phyloP scores from a whole-genome alignment of 805 yeast species.

The Nematodospora valgi region DNA sequence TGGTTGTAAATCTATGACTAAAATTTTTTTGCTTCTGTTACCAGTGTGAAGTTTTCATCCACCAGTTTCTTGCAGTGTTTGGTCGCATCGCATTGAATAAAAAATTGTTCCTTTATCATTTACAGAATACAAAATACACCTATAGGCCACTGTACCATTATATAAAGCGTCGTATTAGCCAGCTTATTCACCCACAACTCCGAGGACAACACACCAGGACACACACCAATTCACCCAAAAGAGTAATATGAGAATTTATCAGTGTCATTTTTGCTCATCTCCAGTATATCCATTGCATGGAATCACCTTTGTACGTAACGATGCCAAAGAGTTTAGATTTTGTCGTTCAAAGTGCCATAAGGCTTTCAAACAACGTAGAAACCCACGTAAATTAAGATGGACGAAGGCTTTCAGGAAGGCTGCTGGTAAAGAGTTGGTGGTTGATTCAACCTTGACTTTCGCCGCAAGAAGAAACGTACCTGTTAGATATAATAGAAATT shows the following conservation, averaged over 20 bases:
- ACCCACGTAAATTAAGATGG: conserved; percentile 97
- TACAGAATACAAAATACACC: too few relatives aligned
- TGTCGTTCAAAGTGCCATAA: conserved; percentile 98
- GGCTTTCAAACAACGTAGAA: conserved; percentile 95
- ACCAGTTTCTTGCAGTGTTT: too few relatives aligned
- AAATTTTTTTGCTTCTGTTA: too few relatives aligned
- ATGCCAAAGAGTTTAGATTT: conserved; percentile 95
- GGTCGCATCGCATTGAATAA: too few relatives aligned
- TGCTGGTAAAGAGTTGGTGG: conserved; percentile 98
- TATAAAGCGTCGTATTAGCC: too few relatives aligned
- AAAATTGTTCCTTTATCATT: too few relatives aligned
- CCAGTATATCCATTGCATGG: conserved; percentile 88
- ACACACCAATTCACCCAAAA: conserved; percentile 3
- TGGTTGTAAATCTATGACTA: too few relatives aligned
- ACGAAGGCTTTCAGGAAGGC: conserved; percentile 99
- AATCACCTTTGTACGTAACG: conserved; percentile 96
- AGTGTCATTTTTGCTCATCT: conserved; percentile 96
- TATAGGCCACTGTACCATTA: too few relatives aligned
- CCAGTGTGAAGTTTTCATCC: too few relatives aligned
- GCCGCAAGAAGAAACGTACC: conserved; percentile 98
- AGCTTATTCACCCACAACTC: too few relatives aligned
- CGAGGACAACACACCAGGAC: too few relatives aligned
- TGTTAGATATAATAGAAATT: conserved; percentile 94
- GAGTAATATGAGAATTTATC: conserved; percentile 79
- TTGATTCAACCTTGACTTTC: conserved; percentile 92